Conservation (phyloP, 129 eudicot species). For the Chrysanthemum makinoi region DNA sequence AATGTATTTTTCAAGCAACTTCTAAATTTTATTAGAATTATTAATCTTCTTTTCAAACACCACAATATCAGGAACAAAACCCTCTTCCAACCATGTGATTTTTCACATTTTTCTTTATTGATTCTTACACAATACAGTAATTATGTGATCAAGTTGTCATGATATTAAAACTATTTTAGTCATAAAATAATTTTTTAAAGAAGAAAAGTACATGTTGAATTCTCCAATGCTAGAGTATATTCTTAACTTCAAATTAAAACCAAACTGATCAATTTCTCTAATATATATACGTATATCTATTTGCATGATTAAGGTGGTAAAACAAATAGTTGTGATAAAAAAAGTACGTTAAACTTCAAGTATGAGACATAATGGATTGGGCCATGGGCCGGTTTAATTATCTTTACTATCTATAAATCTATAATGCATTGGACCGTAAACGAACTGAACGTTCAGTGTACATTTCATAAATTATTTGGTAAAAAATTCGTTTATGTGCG, state of each 20-base stretch:
- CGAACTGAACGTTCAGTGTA: too few relatives aligned
- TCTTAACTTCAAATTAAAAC: not conserved
- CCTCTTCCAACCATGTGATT: conserved; percentile 31
- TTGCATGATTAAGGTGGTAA: not conserved
- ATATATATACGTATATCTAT: not conserved
- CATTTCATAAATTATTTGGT: too few relatives aligned
- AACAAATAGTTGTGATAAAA: not conserved
- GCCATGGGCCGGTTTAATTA: too few relatives aligned
- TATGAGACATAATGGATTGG: too few relatives aligned
- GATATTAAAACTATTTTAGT: not conserved
- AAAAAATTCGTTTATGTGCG: too few relatives aligned
- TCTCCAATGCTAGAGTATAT: not conserved
- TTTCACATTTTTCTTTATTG: conserved; percentile 22
- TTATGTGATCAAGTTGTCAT: conserved; percentile 29
- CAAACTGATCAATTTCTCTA: not conserved
- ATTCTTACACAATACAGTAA: conserved; percentile 6
- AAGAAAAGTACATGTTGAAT: not conserved
- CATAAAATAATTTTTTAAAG: not conserved
- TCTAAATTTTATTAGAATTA: not conserved
- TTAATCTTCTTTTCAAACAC: conserved; percentile 25
- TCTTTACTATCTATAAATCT: too few relatives aligned
- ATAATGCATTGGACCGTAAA: too few relatives aligned
- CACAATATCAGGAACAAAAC: conserved; percentile 28
- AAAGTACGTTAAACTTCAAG: too few relatives aligned
- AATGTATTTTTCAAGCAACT: conserved; percentile 23